Base-by-base conservation (phyloP, 768 basidiomycete genomes). In the Antrodiella citrinella region DNA sequence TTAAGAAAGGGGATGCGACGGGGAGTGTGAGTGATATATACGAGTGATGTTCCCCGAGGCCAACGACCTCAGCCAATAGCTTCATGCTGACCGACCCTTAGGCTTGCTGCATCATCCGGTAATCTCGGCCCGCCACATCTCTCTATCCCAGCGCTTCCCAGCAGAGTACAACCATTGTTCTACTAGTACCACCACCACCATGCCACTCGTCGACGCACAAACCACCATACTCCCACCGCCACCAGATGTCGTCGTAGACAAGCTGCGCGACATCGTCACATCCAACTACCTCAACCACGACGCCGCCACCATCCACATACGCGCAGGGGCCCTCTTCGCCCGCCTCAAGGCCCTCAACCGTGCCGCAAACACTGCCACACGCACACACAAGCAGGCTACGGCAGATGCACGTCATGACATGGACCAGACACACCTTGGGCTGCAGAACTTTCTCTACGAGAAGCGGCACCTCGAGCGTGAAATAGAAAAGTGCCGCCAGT, bases 401-500 rank as follows among this genome's bases (percentile, higher is more conserved):
- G 67, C 73, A 5, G 86, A 85, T 24, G 85, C 88, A 3, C 74
- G 91, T 48, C 84, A 85, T 39, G 84, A 91, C 50, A 92, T 94
- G 89, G 91, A 93, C 68, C 84, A 91, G 67, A 84, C 88, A 0
- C 82, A 91, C 65, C 80, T 94, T 35, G 81, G 82, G 19, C 77
- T 90, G 24, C 90, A 94, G 67, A 94, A 94, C 56, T 71, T 92
- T 26, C 74, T 86, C 45, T 94, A 93, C 57, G 91, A 94, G 67
- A 90, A 88, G 62, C 77, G 89, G 22, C 90, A 94, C 60, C 78
- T 94, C 4, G 89, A 92, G 65, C 77, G 88, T 50, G 91, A 94
- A 69, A 94, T 94, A 26, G 86, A 90, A 59, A 91, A 92, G 63
- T 94, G 91, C 67, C 79, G 88, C 44, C 90, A 93, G 62, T 94